These are phyloP conservation scores for Dalbergia cultrata DNA, from an alignment of 306 rosid species.

Conservation along the genomic window DNA sequence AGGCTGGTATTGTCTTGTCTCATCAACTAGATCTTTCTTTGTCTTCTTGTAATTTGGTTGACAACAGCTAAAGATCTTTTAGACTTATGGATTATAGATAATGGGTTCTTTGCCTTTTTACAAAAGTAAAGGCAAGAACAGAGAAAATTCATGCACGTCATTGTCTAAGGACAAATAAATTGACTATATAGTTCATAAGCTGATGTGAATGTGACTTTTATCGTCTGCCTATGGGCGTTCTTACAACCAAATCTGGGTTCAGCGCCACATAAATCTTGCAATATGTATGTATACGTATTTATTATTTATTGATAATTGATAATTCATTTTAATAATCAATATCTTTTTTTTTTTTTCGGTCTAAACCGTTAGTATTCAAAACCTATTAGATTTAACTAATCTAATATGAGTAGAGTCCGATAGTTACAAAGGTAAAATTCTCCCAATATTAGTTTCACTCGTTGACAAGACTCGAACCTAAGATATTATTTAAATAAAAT, in stretches of 20 bases:
- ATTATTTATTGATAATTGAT: background rate
- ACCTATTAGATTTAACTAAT: too few relatives aligned
- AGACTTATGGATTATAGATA: conserved; percentile 11
- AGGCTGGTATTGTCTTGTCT: conserved; percentile 41
- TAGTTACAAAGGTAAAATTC: too few relatives aligned
- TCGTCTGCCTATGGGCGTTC: conserved; percentile 2
- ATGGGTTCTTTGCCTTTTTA: conserved; percentile 24
- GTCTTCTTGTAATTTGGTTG: background rate
- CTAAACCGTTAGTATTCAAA: too few relatives aligned
- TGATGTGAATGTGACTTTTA: background rate
- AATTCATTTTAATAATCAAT: background rate
- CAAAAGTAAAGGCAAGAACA: conserved; percentile 13
- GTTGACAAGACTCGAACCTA: too few relatives aligned
- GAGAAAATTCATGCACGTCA: background rate
- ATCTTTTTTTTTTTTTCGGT: background rate
- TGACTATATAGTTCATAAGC: background rate
- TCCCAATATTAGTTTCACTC: too few relatives aligned
- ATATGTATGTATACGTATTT: background rate
- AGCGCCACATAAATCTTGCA: background rate
- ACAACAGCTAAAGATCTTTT: background rate
- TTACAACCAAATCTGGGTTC: background rate
- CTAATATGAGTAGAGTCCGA: too few relatives aligned
- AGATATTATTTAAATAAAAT: too few relatives aligned
- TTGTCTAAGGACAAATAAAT: conserved; percentile 13
- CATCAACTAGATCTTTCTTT: conserved; percentile 20